These are phyloP conservation scores for Entonaema liquescens DNA, from an alignment of 495 filamentous ascomycete species.

Conservation along the genomic window DNA sequence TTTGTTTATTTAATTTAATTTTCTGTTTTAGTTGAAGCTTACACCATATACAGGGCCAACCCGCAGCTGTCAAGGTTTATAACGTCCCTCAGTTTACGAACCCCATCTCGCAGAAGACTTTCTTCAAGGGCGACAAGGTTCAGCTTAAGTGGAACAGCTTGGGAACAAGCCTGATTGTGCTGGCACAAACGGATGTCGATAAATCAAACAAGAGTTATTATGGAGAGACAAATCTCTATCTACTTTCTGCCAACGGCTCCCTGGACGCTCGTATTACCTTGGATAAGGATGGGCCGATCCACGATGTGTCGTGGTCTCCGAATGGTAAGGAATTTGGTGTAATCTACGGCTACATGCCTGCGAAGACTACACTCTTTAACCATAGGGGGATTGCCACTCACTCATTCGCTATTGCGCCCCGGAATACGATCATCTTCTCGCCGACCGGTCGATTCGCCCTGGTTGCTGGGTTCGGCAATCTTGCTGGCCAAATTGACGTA, in stretches of 20 bases:
- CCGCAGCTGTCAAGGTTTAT: slow-evolving; percentile 92
- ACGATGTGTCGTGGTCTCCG: slow-evolving; percentile 97
- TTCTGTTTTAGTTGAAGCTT: slow-evolving; percentile 9
- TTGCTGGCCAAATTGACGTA: slow-evolving; percentile 96
- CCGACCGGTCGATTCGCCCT: slow-evolving; percentile 91
- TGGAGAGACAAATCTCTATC: slow-evolving; percentile 96
- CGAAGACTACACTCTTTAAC: slow-evolving; percentile 97
- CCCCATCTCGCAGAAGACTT: slow-evolving; percentile 94
- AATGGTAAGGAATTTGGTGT: slow-evolving; percentile 97
- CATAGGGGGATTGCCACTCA: slow-evolving; percentile 80
- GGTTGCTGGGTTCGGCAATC: slow-evolving; percentile 95
- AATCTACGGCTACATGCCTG: slow-evolving; percentile 96
- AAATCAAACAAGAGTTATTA: slow-evolving; percentile 99
- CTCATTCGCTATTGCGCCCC: slow-evolving; percentile 81
- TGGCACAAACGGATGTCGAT: slow-evolving; percentile 98
- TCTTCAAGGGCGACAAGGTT: slow-evolving; percentile 99
- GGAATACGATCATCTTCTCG: slow-evolving; percentile 96
- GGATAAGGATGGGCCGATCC: slow-evolving; percentile 97
- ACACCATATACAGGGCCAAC: slow-evolving; percentile 71
- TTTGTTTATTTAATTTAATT: slow-evolving; percentile 46
- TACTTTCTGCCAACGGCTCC: slow-evolving; percentile 88
- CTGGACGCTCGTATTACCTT: slow-evolving; percentile 92
- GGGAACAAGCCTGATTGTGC: slow-evolving; percentile 89
- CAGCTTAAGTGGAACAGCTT: slow-evolving; percentile 96
- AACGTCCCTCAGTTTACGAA: slow-evolving; percentile 83